phyloP scores from a whole-genome alignment of 306 rosid genomes.

The Prunus kanzakura region DNA sequence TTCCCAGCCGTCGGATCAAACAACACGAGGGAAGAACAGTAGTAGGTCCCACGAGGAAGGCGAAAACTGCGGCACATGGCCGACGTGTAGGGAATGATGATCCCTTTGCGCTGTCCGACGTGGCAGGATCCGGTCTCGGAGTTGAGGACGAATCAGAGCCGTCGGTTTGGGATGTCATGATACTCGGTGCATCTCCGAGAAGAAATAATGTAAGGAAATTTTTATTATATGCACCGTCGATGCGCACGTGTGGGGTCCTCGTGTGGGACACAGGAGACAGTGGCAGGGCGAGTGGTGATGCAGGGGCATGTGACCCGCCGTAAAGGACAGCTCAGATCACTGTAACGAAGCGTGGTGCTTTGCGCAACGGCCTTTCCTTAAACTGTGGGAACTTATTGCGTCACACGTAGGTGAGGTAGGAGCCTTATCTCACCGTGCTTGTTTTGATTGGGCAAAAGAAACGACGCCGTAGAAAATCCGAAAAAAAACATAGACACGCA shows the following conservation, averaged over 20 bases:
- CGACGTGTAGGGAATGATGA: constrained; percentile 25
- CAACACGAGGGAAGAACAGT: neutral
- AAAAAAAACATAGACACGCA: neutral
- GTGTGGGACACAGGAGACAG: neutral
- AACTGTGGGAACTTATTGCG: neutral
- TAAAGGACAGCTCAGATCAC: constrained; percentile 25
- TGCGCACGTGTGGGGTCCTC: neutral
- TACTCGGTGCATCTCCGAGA: neutral
- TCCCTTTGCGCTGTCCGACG: neutral
- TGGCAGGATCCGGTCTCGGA: constrained; percentile 17
- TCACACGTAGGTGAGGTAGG: neutral
- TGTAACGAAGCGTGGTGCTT: constrained; percentile 8
- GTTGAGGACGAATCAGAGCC: constrained; percentile 19
- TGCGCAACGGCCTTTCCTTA: constrained; percentile 11
- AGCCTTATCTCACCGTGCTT: neutral
- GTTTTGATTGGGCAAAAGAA: neutral
- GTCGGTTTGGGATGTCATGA: neutral
- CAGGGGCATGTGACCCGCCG: constrained; percentile 35
- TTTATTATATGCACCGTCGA: constrained; percentile 4
- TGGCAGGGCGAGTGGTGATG: neutral
- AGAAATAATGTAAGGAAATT: too few relatives aligned
- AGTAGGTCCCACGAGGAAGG: constrained; percentile 9
- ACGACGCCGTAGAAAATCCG: too few relatives aligned
- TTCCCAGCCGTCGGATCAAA: neutral
- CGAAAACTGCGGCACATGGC: constrained; percentile 37